These are phyloP conservation scores for Candida albicans DNA, from an alignment of 1,139 yeast genomes.

Conservation along the genomic window DNA sequence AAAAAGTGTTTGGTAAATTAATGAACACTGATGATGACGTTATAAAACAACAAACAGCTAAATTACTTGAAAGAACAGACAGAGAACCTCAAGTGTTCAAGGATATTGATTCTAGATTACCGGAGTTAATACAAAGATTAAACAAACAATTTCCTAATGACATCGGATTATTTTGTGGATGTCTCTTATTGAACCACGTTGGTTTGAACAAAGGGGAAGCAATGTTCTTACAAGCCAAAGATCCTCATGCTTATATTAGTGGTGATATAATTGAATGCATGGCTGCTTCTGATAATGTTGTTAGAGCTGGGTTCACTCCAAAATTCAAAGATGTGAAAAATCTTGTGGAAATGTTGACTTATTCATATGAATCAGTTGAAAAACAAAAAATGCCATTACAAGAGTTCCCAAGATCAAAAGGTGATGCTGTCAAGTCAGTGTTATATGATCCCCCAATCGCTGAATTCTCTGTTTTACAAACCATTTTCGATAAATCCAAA, in stretches of 20 bases:
- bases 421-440: constrained; percentile 60
- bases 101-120: constrained; percentile 48
- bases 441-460: constrained; percentile 95
- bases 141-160: constrained; percentile 90
- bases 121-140: constrained; percentile 71
- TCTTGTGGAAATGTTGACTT: constrained; percentile 88
- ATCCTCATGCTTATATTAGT: constrained; percentile 94
- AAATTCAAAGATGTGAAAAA: constrained; percentile 93
- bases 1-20: constrained; percentile 71
- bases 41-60: constrained; percentile 56
- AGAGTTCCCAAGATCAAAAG: constrained; percentile 61
- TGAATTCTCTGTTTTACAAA: constrained; percentile 89
- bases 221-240: constrained; percentile 93
- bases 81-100: constrained; percentile 50
- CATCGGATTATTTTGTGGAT: constrained; percentile 94
- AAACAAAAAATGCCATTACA: constrained; percentile 86
- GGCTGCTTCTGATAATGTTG: constrained; percentile 99
- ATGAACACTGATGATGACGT: constrained; percentile 70
- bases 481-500: constrained; percentile 47
- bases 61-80: constrained; percentile 63
- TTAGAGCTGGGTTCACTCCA: constrained; percentile 97
- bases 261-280: constrained; percentile 98
- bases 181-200: constrained; percentile 87
- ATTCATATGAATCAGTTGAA: constrained; percentile 82
- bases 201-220: constrained; percentile 88